Percentiles rank a stretch among this genome's conserved stretches.
phyloP scores from a whole-genome alignment of 163 green algal species.

The Chloromonas sp. region DNA sequence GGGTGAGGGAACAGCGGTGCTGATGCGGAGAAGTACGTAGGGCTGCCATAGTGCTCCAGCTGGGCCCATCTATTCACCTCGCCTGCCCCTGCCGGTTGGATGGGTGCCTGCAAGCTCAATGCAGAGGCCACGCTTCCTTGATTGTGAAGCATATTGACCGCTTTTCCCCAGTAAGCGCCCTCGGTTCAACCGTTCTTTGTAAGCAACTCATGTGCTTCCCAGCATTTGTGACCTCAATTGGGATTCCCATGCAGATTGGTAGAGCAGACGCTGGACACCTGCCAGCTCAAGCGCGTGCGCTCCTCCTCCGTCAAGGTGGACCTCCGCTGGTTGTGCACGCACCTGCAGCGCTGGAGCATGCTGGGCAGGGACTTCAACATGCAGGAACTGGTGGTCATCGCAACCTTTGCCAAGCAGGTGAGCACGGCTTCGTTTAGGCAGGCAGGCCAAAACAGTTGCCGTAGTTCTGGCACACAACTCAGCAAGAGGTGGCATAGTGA shows the following conservation, averaged over 20 bases:
- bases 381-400: constrained; percentile 56
- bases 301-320: constrained; percentile 46
- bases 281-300: constrained; percentile 61
- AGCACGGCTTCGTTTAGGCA: not conserved
- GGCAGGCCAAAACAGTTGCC: too few species aligned
- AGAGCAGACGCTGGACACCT: constrained; percentile 63
- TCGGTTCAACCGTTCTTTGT: not conserved
- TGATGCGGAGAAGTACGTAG: too few species aligned
- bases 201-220: not conserved
- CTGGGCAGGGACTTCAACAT: constrained; percentile 62
- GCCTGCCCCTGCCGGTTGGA: too few species aligned
- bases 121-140: too few species aligned
- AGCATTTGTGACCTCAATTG: not conserved
- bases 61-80: too few species aligned
- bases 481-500: not conserved
- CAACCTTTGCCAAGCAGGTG: constrained; percentile 62
- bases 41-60: too few species aligned
- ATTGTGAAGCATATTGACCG: too few species aligned
- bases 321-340: constrained; percentile 55
- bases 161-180: too few species aligned
- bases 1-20: not conserved
- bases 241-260: constrained; percentile 39
- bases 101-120: too few species aligned
- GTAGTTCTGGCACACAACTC: too few species aligned
- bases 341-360: constrained; percentile 61